These are phyloP conservation scores for Apiotrichum gracile DNA, from an alignment of 1,284 basidiomycete species.

Conservation along the genomic window DNA sequence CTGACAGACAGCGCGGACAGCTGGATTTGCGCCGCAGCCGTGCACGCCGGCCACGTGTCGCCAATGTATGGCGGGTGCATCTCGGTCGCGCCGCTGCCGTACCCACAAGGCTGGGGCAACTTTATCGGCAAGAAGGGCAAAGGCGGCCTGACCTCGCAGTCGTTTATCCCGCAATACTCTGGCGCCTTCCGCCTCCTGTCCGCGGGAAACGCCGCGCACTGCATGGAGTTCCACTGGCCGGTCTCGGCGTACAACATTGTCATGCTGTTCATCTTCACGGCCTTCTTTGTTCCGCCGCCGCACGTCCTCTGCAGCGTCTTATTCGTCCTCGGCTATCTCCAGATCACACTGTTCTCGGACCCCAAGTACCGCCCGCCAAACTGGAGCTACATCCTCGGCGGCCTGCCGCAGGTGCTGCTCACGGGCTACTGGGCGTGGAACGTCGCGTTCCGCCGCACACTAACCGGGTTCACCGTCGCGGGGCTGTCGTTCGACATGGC, in stretches of 20 bases:
- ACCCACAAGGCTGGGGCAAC: slow-evolving; percentile 11
- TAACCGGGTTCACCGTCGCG: slow-evolving; percentile 25
- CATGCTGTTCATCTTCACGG: slow-evolving; percentile 28
- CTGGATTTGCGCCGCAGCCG: slow-evolving; percentile 40
- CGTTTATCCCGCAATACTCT: slow-evolving; percentile 29
- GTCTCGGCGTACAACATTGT: slow-evolving; percentile 34
- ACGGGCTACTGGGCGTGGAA: slow-evolving; percentile 37
- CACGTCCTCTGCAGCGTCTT: slow-evolving; percentile 25
- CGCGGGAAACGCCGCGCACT: slow-evolving; percentile 7
- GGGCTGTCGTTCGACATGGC: slow-evolving; percentile 30
- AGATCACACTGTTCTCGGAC: slow-evolving; percentile 33
- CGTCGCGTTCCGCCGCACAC: slow-evolving; percentile 26
- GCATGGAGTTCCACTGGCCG: slow-evolving; percentile 36
- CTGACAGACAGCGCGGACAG: slow-evolving; percentile 37
- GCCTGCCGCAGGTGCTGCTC: slow-evolving; percentile 26
- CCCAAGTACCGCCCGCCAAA: slow-evolving; percentile 25
- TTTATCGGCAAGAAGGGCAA: slow-evolving; percentile 17
- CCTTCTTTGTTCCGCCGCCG: slow-evolving; percentile 28
- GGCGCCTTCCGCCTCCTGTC: slow-evolving; percentile 26
- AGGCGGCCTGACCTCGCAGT: slow-evolving; percentile 20
- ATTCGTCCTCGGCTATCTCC: slow-evolving; percentile 32
- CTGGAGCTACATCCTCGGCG: slow-evolving; percentile 29
- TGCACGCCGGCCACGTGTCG: slow-evolving; percentile 30
- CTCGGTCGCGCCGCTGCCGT: slow-evolving; percentile 21
- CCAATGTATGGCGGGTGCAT: slow-evolving; percentile 34